Conservation (phyloP, 305 asterid genomes). For the Fraxinus sp. region DNA sequence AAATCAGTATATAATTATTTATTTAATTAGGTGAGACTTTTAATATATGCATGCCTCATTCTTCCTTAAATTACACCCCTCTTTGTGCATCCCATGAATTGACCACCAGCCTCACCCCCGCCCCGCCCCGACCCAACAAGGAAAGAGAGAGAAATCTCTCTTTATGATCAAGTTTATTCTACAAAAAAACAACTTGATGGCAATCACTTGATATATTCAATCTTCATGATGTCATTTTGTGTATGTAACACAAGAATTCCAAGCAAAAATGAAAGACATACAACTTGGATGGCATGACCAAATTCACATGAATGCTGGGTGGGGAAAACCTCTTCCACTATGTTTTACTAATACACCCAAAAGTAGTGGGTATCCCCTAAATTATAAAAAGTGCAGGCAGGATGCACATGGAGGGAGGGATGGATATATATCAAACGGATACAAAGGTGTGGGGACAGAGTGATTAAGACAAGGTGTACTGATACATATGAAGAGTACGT, state of each 20-base stretch:
- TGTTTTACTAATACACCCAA: background rate
- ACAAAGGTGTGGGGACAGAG: background rate
- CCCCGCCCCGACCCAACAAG: background rate
- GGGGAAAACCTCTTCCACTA: background rate
- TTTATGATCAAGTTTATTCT: background rate
- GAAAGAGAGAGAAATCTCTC: background rate
- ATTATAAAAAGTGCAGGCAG: background rate
- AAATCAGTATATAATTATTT: background rate
- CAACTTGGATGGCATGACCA: background rate
- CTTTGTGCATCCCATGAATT: background rate
- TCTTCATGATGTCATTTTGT: background rate
- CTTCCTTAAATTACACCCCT: background rate
- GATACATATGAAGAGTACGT: background rate
- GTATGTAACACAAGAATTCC: background rate
- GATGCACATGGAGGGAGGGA: background rate
- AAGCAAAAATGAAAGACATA: background rate
- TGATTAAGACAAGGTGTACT: background rate
- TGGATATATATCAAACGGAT: background rate
- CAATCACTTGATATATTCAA: background rate
- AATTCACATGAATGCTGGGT: background rate
- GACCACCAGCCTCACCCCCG: no score
- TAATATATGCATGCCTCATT: background rate
- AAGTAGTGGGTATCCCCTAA: no score
- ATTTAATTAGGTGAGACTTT: background rate
- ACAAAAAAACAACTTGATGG: no score